Percentiles rank a stretch among this genome's conserved stretches.
These are phyloP conservation scores for Linanthus parryae DNA, from an alignment of 148 eudicot genomes.

Conservation along the genomic window DNA sequence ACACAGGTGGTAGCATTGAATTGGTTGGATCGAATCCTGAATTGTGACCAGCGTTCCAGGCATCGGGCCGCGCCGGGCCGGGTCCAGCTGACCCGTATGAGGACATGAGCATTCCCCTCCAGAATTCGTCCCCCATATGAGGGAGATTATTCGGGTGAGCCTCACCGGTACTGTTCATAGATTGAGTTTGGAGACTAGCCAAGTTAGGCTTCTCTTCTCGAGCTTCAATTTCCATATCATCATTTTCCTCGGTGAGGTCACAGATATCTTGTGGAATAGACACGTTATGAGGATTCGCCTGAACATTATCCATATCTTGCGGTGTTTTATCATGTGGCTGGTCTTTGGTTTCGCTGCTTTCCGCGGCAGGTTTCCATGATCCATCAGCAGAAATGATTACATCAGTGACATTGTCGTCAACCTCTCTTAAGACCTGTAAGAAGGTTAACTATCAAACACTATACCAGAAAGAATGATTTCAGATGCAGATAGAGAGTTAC, in stretches of 20 bases:
- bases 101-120: constrained; percentile 28
- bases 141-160: constrained; percentile 24
- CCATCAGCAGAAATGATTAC: constrained; percentile 68
- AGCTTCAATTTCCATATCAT: constrained; percentile 37
- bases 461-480: neutral
- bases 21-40: constrained; percentile 16
- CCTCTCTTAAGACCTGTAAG: constrained; percentile 62
- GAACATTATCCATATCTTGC: constrained; percentile 23
- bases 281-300: constrained; percentile 17
- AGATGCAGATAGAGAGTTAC: constrained; percentile 18
- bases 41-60: constrained; percentile 15
- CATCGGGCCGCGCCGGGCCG: constrained; percentile 20
- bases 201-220: constrained; percentile 47
- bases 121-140: constrained; percentile 23
- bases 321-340: constrained; percentile 27
- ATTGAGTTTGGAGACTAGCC: constrained; percentile 20
- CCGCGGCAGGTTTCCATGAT: constrained; percentile 56
- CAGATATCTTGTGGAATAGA: constrained; percentile 26
- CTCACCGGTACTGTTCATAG: constrained; percentile 26
- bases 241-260: constrained; percentile 70
- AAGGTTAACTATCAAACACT: neutral
- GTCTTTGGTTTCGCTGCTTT: constrained; percentile 27
- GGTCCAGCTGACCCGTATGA: constrained; percentile 17
- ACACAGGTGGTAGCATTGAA: constrained; percentile 32
- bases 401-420: constrained; percentile 44